Percentiles rank a stretch among this genome's conserved stretches.
phyloP scores from a whole-genome alignment of 2,329 filamentous ascomycete species.

The Aschersonia sp. region DNA sequence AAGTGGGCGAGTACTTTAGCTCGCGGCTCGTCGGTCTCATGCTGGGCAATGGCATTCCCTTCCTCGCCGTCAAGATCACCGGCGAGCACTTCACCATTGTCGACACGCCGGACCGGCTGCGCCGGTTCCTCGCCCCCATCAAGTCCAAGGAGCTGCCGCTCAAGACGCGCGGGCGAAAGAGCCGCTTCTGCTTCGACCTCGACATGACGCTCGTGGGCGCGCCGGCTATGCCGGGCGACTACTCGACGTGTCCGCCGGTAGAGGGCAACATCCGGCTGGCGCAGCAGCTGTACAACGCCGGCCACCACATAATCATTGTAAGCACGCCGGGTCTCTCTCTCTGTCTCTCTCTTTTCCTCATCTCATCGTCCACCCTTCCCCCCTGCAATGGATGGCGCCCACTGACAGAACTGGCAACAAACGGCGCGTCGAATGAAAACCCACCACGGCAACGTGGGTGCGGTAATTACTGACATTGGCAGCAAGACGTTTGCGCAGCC shows the following conservation, averaged over 20 bases:
- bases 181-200: conserved; percentile 6
- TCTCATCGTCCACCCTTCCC: no score
- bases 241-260: conserved; percentile 15
- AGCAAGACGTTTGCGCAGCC: conserved; percentile 12
- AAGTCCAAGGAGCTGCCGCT: conserved; percentile 1
- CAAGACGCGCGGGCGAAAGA: conserved; percentile 9
- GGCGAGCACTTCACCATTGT: conserved; percentile 13
- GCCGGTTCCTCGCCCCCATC: conserved; percentile 10
- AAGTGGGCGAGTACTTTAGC: conserved; percentile 14
- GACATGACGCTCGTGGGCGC: conserved; percentile 16
- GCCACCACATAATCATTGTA: conserved; percentile 16
- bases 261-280: conserved; percentile 13
- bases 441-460: conserved; percentile 13
- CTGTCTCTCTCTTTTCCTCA: not conserved
- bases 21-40: conserved; percentile 7
- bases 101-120: conserved; percentile 14
- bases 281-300: conserved; percentile 13
- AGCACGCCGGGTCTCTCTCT: conserved; percentile 1
- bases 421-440: conserved; percentile 14
- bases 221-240: conserved; percentile 12
- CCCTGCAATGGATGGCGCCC: no score
- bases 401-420: conserved; percentile 2
- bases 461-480: conserved; percentile 13
- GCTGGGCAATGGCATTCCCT: conserved; percentile 6
- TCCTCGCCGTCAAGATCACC: conserved; percentile 9